Percentiles rank a stretch among this genome's conserved stretches.
phyloP scores from a whole-genome alignment of 2,329 filamentous ascomycete genomes.

The Hypocrella siamensis region DNA sequence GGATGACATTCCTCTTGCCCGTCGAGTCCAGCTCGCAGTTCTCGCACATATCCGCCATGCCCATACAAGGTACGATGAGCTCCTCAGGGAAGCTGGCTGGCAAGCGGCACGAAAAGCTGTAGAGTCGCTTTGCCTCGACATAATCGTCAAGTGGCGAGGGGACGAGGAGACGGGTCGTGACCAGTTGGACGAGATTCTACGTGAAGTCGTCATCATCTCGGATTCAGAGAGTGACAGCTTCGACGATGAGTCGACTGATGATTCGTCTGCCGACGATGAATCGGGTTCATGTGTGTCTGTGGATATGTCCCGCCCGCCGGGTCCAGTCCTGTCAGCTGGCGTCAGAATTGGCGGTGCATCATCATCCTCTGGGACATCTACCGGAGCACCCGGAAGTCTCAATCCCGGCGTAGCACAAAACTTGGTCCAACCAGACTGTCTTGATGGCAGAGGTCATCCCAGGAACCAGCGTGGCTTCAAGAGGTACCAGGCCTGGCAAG shows the following conservation, averaged over 20 bases:
- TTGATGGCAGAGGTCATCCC: conserved; percentile 9
- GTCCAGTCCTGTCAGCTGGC: neutral
- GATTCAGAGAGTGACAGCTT: conserved; percentile 35
- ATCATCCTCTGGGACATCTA: conserved; percentile 1
- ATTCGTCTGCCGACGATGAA: conserved; percentile 16
- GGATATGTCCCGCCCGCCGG: conserved; percentile 7
- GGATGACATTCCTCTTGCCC: conserved; percentile 37
- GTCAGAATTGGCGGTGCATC: conserved; percentile 1
- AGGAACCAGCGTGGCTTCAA: conserved; percentile 28
- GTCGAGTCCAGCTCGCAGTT: conserved; percentile 48
- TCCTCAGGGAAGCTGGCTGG: conserved; percentile 42
- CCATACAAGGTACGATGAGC: conserved; percentile 49
- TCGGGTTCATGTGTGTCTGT: conserved; percentile 6
- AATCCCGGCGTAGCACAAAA: conserved; percentile 7
- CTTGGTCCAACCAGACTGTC: conserved; percentile 8
- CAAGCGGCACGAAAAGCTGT: conserved; percentile 44
- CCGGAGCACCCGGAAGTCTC: neutral
- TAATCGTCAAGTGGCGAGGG: conserved; percentile 56
- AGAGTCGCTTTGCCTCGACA: conserved; percentile 43
- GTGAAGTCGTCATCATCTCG: conserved; percentile 52
- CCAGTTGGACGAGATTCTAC: conserved; percentile 49
- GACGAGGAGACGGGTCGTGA: conserved; percentile 54
- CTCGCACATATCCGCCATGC: conserved; percentile 51
- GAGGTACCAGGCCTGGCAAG: conserved; percentile 28
- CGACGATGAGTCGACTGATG: conserved; percentile 18